These are phyloP conservation scores for Trypanosoma cruzi DNA, from an alignment of 208 protist species.

Conservation along the genomic window DNA sequence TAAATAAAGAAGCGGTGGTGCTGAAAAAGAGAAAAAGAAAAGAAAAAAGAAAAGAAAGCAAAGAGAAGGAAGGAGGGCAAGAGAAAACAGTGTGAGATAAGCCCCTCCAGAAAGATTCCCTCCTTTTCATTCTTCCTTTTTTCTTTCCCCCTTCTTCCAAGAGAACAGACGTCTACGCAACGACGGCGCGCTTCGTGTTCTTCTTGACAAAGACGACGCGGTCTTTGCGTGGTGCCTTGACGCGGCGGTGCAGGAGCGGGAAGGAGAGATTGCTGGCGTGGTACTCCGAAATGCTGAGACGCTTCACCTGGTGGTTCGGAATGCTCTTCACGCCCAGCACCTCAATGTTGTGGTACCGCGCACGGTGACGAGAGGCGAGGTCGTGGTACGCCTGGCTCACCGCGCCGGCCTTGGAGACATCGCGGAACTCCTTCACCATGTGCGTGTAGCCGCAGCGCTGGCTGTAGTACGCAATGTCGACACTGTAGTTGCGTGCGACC, in stretches of 20 bases:
- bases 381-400: constrained; percentile 98
- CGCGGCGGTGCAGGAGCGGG: constrained; percentile 70
- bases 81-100: background rate
- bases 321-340: constrained; percentile 96
- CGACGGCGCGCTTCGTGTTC: constrained; percentile 86
- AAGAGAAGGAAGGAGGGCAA: background rate
- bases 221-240: constrained; percentile 32
- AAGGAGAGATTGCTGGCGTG: constrained; percentile 93
- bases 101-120: background rate
- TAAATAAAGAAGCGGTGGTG: constrained; percentile 4
- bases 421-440: constrained; percentile 99
- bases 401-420: constrained; percentile 94
- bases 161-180: constrained; percentile 3
- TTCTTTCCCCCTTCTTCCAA: background rate
- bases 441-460: constrained; percentile 98
- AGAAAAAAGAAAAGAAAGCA: constrained; percentile 1
- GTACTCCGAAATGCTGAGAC: constrained; percentile 70
- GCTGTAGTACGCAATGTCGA: constrained; percentile 99
- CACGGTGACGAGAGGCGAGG: constrained; percentile 97
- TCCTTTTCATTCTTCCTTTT: background rate
- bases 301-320: constrained; percentile 76
- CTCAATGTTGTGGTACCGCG: constrained; percentile 95
- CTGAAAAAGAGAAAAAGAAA: background rate
- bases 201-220: constrained; percentile 76
- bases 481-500: constrained; percentile 98